Base-by-base conservation (phyloP, 805 yeast species). In the Ogataea degrootiae region DNA sequence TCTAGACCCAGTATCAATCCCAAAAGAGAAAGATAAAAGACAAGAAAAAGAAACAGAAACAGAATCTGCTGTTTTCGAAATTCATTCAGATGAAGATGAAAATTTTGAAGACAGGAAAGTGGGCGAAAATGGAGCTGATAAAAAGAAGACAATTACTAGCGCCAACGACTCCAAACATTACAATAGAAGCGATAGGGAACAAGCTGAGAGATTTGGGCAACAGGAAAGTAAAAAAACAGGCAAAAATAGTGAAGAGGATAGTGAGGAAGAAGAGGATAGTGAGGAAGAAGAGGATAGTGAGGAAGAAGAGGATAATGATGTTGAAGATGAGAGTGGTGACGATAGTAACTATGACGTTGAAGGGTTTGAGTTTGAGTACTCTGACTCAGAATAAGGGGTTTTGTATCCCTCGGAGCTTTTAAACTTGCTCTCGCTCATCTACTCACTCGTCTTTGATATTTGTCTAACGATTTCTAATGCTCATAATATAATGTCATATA, bases 331-430 rank as follows among this genome's bases (percentile, higher is more conserved):
- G 6, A 40, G 26, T n/a, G 17, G 22, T 19, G 49, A 34, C 17
- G 39, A 35, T 21, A 42, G 37, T 23, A 41, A 45, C n/a, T 14
- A 43, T 6, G 48, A 52, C 37, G 51, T 47, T 6, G 70, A 67
- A 11, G 76, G 69, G 21, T 76, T 69, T 55, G 80, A 75, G 0
- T 75, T 76, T 51, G 80, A 74, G 41, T 72, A 71, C 45, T 67
- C 69, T 52, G 71, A 68, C 44, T 60, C 61, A 12, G 62, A 58
- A 31, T 63, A 40, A 48, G 9, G 19, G 9, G 12, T 8, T 16
- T 15, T n/a, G 34, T 22, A 31, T 31, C 6, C 14, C 8, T n/a
- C 16, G 12, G 37, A 8, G n/a, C 33, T 21, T n/a, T 6, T 16
- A 23, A 41, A 36, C 23, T 34, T 19, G 21, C 21, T 19, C 21